These are phyloP conservation scores for Guadua angustifolia DNA, from an alignment of 176 grass and related monocot genomes.

Conservation along the genomic window DNA sequence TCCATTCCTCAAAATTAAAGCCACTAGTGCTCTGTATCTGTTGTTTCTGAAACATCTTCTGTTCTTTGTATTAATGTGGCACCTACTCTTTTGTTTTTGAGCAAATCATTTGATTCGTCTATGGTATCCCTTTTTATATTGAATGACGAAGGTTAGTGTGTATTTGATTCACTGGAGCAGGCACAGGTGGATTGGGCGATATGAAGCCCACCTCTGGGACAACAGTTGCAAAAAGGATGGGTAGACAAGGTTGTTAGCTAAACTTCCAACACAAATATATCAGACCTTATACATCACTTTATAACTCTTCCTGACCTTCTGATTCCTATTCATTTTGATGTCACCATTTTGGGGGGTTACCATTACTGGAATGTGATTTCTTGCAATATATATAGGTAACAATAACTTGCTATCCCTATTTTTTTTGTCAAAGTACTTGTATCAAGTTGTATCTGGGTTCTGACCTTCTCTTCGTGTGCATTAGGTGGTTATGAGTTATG, in stretches of 20 bases:
- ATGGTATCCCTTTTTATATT: neutral
- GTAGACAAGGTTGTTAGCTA: constrained; percentile 80
- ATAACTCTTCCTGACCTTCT: constrained; percentile 1
- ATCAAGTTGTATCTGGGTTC: neutral
- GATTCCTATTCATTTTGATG: constrained; percentile 18
- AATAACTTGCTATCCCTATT: neutral
- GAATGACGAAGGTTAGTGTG: constrained; percentile 39
- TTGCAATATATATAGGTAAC: constrained; percentile 72
- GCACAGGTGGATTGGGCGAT: constrained; percentile 97
- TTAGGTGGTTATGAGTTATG: constrained; percentile 97
- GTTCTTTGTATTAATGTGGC: constrained; percentile 21
- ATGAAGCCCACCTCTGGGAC: constrained; percentile 98
- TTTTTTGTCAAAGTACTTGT: neutral
- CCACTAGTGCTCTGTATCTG: neutral
- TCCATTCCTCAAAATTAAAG: constrained; percentile 15
- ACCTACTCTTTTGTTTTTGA: constrained; percentile 5
- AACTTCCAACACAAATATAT: neutral
- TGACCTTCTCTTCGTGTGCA: constrained; percentile 8
- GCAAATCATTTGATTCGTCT: constrained; percentile 28
- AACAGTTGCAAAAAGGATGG: constrained; percentile 96
- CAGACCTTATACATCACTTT: neutral
- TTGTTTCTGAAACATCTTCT: constrained; percentile 22
- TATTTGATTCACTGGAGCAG: constrained; percentile 62
- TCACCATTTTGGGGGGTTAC: constrained; percentile 25
- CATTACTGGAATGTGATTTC: constrained; percentile 35